A percentile compares a stretch with the other conserved stretches of the same genome.
Evolutionary conservation across 106 monocot species (phyloP).

Genomic region (Platanthera zijinensis): DNA sequence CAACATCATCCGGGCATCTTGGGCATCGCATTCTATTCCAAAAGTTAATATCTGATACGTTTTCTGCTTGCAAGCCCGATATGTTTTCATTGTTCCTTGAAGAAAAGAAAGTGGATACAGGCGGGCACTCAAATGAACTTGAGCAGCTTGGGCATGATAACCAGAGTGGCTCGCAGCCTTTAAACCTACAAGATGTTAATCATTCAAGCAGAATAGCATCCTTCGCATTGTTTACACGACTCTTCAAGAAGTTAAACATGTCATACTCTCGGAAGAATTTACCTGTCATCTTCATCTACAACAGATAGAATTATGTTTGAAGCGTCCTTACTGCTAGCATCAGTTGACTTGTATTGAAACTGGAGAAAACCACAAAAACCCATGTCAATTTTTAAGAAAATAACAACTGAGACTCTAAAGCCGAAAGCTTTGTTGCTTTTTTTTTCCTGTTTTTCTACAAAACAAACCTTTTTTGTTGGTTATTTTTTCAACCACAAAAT

Average conservation of each 20-base stretch:
- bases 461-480: too few relatives aligned
- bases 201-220: neutral
- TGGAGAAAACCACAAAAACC: conserved; percentile 14
- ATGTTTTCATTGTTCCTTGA: conserved; percentile 5
- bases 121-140: conserved; percentile 78
- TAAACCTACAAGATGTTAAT: conserved; percentile 37
- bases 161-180: conserved; percentile 63
- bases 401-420: too few relatives aligned
- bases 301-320: conserved; percentile 38
- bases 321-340: conserved; percentile 44
- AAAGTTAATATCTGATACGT: conserved; percentile 34
- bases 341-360: conserved; percentile 52
- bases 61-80: conserved; percentile 25
- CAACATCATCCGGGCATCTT: conserved; percentile 64
- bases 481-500: neutral
- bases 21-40: conserved; percentile 67
- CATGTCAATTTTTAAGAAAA: neutral
- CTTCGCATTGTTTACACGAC: neutral
- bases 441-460: too few relatives aligned
- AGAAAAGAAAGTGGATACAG: conserved; percentile 57
- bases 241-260: neutral
- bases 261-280: neutral
- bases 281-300: conserved; percentile 84
- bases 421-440: too few relatives aligned
- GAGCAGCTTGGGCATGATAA: conserved; percentile 88